Evolutionary conservation across 169 alveolate species (phyloP).

Genomic region (Plasmodium ovale): DNA sequence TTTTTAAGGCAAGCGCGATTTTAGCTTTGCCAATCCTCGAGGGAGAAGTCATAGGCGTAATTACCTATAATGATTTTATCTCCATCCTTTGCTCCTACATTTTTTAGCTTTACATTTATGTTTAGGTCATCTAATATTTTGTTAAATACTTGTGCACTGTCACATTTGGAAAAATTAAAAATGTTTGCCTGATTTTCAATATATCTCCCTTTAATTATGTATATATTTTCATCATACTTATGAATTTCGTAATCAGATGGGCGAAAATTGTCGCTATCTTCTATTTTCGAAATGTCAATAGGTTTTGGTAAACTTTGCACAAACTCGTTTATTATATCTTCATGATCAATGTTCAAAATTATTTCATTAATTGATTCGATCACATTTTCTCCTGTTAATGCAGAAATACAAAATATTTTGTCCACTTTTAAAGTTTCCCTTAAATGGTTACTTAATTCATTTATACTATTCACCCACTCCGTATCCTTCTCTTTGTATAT

Average conservation of each 20-base stretch:
- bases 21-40: background rate
- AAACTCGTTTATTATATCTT: conserved; percentile 29
- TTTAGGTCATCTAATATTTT: conserved; percentile 57
- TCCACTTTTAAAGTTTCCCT: conserved; percentile 35
- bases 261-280: conserved; percentile 79
- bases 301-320: conserved; percentile 45
- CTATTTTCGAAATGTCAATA: conserved; percentile 63
- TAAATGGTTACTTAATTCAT: conserved; percentile 5
- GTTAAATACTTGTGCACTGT: conserved; percentile 55
- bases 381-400: conserved; percentile 75
- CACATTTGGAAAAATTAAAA: conserved; percentile 80
- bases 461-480: too few species aligned
- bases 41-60: conserved; percentile 44
- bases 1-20: too few species aligned
- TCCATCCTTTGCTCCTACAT: conserved; percentile 73
- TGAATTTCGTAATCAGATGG: conserved; percentile 79
- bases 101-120: conserved; percentile 56
- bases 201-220: conserved; percentile 76
- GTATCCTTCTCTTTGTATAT: conserved; percentile 33
- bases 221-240: conserved; percentile 77
- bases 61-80: conserved; percentile 66
- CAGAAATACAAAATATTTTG: conserved; percentile 58
- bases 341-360: conserved; percentile 13
- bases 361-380: conserved; percentile 57
- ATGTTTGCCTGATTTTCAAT: conserved; percentile 83